Conservation (phyloP, 2,329 filamentous ascomycete species). For the Thielaviopsis euricoi region DNA sequence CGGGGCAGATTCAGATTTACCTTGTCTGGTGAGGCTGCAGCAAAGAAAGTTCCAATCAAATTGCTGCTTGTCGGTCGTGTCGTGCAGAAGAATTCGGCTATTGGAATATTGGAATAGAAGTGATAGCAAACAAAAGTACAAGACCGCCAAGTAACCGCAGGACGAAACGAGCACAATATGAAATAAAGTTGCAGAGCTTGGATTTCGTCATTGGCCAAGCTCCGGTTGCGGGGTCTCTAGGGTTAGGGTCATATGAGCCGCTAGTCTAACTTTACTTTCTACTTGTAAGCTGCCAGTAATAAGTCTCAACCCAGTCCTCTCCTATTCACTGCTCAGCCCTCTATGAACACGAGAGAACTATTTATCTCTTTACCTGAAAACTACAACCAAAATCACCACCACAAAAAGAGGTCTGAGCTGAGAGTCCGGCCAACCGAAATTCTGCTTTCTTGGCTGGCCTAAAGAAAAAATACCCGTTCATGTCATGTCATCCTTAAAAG, state of each 20-base stretch:
- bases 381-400: not conserved
- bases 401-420: not conserved
- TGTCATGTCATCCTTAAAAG: too few relatives aligned
- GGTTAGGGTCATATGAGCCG: not conserved
- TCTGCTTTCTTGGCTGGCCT: not conserved
- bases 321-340: too few relatives aligned
- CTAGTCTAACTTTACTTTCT: too few relatives aligned
- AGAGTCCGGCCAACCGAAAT: not conserved
- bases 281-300: too few relatives aligned
- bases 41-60: not conserved
- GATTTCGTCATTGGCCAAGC: slow-evolving; percentile 4
- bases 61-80: not conserved
- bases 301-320: too few relatives aligned
- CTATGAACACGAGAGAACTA: too few relatives aligned
- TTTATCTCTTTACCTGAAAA: not conserved
- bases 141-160: too few relatives aligned
- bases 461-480: not conserved
- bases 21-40: not conserved
- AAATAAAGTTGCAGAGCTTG: slow-evolving; percentile 5
- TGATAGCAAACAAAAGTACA: too few relatives aligned
- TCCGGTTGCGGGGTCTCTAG: slow-evolving; percentile 8
- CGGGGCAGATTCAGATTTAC: too few relatives aligned
- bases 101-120: too few relatives aligned
- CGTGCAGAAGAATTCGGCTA: too few relatives aligned
- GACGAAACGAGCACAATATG: too few relatives aligned